phyloP scores from a whole-genome alignment of 2,329 filamentous ascomycete species.

The Epichloe gansuensis region DNA sequence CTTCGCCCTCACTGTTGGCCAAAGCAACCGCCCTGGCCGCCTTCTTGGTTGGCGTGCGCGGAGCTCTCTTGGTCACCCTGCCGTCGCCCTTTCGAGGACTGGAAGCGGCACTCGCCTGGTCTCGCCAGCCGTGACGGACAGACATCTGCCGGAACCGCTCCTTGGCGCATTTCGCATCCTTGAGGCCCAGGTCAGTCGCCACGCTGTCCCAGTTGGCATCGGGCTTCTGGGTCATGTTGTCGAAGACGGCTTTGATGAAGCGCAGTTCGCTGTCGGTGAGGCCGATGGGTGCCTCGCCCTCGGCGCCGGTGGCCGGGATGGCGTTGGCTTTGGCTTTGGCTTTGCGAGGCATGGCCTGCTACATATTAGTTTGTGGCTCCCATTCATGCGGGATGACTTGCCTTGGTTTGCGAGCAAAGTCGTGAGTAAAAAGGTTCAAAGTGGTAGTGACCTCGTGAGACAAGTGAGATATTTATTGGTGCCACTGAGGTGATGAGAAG shows the following conservation, averaged over 20 bases:
- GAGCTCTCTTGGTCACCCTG: constrained; percentile 21
- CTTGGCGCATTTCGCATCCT: constrained; percentile 29
- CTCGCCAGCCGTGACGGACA: constrained; percentile 28
- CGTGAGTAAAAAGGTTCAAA: too few species aligned
- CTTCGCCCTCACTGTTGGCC: constrained; percentile 8
- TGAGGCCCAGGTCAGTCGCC: constrained; percentile 23
- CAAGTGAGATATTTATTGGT: too few species aligned
- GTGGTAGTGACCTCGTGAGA: too few species aligned
- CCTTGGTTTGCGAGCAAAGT: too few species aligned
- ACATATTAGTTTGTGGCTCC: background rate
- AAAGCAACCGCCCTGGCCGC: constrained; percentile 9
- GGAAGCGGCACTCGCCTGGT: constrained; percentile 5
- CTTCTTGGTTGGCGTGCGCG: constrained; percentile 20
- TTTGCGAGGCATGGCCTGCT: constrained; percentile 4
- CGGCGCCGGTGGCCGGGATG: constrained; percentile 2
- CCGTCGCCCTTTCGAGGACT: constrained; percentile 19
- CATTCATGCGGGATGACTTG: too few species aligned
- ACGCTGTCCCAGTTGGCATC: constrained; percentile 30
- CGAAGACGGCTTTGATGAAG: constrained; percentile 29
- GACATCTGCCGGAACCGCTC: constrained; percentile 30
- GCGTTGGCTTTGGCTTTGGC: constrained; percentile 2
- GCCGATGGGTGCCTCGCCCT: constrained; percentile 11
- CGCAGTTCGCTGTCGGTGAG: constrained; percentile 24
- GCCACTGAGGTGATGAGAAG: too few species aligned
- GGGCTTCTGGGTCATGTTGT: constrained; percentile 28